Conservation (phyloP, 305 asterid genomes). For the Rubia peregrina region DNA sequence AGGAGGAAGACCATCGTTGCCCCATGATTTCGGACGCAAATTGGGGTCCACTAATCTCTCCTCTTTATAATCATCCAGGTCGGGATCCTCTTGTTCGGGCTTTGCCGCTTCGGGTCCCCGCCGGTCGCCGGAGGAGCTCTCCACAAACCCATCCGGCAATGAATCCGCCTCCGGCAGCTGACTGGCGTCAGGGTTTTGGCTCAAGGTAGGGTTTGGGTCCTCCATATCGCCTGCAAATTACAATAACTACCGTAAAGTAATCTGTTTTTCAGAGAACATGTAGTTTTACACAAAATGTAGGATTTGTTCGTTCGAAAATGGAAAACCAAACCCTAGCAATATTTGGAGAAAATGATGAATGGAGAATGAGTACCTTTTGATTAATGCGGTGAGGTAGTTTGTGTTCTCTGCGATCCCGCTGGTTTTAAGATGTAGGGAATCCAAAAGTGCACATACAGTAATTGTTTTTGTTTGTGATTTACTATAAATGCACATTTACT, state of each 20-base stretch:
- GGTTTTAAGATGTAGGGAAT: background rate
- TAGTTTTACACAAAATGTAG: background rate
- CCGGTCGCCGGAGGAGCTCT: conserved; percentile 39
- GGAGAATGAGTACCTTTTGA: background rate
- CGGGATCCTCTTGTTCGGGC: conserved; percentile 25
- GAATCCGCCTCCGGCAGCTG: conserved; percentile 90
- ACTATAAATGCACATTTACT: background rate
- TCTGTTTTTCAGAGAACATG: background rate
- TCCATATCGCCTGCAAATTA: conserved; percentile 33
- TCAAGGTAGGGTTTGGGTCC: conserved; percentile 17
- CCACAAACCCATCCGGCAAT: conserved; percentile 93
- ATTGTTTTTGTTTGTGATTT: background rate
- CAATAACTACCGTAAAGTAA: background rate
- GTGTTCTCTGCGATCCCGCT: background rate
- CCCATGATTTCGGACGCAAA: conserved; percentile 36
- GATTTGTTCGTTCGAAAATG: background rate
- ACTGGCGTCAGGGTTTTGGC: conserved; percentile 37
- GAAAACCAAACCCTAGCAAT: background rate
- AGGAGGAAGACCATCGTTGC: conserved; percentile 29
- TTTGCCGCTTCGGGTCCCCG: conserved; percentile 18
- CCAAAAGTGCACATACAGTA: background rate
- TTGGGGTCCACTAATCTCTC: conserved; percentile 50
- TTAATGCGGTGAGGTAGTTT: background rate
- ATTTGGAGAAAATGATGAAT: background rate
- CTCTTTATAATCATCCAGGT: conserved; percentile 58